Conservation (phyloP, 257 asterid species). For the Jacaranda copaia region DNA sequence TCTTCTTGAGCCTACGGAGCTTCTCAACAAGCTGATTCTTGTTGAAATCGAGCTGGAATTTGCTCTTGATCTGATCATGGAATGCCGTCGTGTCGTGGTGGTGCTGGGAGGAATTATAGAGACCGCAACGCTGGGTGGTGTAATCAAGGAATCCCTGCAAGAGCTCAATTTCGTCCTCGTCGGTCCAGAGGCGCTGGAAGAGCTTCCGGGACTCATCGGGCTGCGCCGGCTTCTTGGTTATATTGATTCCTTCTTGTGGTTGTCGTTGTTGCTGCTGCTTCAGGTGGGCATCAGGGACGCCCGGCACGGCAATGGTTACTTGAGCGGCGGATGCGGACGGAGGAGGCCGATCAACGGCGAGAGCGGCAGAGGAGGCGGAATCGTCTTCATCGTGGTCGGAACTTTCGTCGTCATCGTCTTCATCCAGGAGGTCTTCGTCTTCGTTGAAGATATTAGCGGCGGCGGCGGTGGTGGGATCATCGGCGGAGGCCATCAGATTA, state of each 20-base stretch:
- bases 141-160: conserved; percentile 85
- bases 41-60: conserved; percentile 90
- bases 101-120: conserved; percentile 69
- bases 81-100: conserved; percentile 94
- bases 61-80: conserved; percentile 85
- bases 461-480: conserved; percentile 34
- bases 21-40: conserved; percentile 95
- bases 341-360: conserved; percentile 51
- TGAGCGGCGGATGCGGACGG: conserved; percentile 45
- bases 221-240: conserved; percentile 61
- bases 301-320: conserved; percentile 71
- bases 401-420: conserved; percentile 60
- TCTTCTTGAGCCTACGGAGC: conserved; percentile 88
- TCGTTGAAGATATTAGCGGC: conserved; percentile 42
- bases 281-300: conserved; percentile 50
- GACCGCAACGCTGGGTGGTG: conserved; percentile 68
- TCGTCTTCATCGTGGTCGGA: conserved; percentile 69
- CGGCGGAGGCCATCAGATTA: conserved; percentile 43
- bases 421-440: conserved; percentile 65
- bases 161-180: conserved; percentile 94
- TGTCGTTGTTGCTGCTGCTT: conserved; percentile 21
- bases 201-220: conserved; percentile 83
- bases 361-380: conserved; percentile 66
- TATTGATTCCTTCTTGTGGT: conserved; percentile 35
- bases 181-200: conserved; percentile 94